Evolutionary conservation across 208 protist species (phyloP).

Genomic region (Balamuthia mandrillaris): DNA sequence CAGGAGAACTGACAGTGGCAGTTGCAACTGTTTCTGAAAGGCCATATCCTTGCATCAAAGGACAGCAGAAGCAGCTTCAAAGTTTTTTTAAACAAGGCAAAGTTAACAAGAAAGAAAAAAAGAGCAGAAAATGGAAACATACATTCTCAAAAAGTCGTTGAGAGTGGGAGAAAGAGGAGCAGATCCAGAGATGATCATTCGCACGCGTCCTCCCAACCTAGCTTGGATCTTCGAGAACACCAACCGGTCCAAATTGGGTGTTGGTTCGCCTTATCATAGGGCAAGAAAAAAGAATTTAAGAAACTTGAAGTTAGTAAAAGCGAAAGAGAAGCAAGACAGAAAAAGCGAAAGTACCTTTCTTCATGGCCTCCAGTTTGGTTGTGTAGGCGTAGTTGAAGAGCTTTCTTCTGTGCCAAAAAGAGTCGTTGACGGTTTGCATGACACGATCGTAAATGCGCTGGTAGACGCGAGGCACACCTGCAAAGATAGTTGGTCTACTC

Average conservation of each 20-base stretch:
- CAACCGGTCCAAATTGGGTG: not conserved
- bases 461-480: conserved; percentile 75
- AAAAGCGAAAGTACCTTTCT: not conserved
- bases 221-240: conserved; percentile 48
- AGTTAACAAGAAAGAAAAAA: conserved; percentile 11
- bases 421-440: conserved; percentile 25
- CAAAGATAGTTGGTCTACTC: conserved; percentile 74
- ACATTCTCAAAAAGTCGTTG: conserved; percentile 68
- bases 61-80: conserved; percentile 54
- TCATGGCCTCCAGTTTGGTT: not conserved
- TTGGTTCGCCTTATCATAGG: no score
- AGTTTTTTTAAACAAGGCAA: no score
- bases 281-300: no score
- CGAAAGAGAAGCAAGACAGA: no score
- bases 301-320: no score
- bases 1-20: conserved; percentile 17
- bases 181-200: conserved; percentile 70
- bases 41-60: conserved; percentile 78
- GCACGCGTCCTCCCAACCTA: conserved; percentile 65
- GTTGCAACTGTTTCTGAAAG: conserved; percentile 75
- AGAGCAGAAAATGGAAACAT: conserved; percentile 27
- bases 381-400: conserved; percentile 22
- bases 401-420: not conserved
- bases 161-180: conserved; percentile 74
- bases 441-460: conserved; percentile 70